phyloP scores from a whole-genome alignment of 108 stramenopile species.

The Stephanodiscus minutulus region DNA sequence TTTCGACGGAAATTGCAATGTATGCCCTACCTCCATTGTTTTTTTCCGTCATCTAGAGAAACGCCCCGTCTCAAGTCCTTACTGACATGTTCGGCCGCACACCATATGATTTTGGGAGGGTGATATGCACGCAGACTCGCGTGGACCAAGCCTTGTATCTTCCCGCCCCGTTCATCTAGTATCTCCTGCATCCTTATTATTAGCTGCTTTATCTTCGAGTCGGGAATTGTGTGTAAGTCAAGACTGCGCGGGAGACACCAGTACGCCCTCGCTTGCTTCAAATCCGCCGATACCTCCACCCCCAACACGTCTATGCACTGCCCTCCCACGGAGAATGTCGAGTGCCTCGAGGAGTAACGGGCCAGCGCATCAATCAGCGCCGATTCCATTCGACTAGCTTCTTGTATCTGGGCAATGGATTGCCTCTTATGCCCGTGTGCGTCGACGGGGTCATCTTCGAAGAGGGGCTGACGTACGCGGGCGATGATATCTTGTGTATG shows the following conservation, averaged over 20 bases:
- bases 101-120: constrained; percentile 39
- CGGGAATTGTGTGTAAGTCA: constrained; percentile 23
- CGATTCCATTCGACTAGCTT: constrained; percentile 30
- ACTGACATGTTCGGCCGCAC: constrained; percentile 39
- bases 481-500: constrained; percentile 42
- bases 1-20: neutral
- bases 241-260: constrained; percentile 44
- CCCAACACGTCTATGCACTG: constrained; percentile 36
- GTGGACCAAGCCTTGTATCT: constrained; percentile 44
- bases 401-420: constrained; percentile 41
- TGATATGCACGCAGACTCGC: constrained; percentile 37
- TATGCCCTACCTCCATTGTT: constrained; percentile 5
- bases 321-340: constrained; percentile 37
- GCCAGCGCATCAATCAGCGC: constrained; percentile 32
- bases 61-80: constrained; percentile 34
- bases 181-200: constrained; percentile 35
- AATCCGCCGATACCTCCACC: constrained; percentile 44
- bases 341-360: constrained; percentile 22
- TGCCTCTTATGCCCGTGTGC: constrained; percentile 2
- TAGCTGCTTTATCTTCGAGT: constrained; percentile 12
- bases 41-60: constrained; percentile 14
- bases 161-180: constrained; percentile 38
- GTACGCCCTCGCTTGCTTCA: constrained; percentile 31
- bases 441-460: constrained; percentile 18
- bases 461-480: constrained; percentile 30